Base-by-base conservation (phyloP, 768 basidiomycete genomes). In the Calocybe gangraenosa region DNA sequence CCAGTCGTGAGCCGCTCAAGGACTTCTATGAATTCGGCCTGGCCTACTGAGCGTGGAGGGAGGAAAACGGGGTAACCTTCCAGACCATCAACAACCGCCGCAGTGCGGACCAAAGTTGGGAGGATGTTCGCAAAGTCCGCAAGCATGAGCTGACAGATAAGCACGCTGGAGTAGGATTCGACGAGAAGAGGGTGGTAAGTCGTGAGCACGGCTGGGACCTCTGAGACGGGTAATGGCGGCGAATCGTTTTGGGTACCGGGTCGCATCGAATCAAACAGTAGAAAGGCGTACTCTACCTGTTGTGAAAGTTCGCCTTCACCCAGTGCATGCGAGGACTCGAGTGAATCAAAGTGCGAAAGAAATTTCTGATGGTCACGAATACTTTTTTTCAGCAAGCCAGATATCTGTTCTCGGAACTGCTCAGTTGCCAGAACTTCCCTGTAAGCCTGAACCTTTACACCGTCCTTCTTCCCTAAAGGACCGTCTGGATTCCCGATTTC, bases 111-210 rank as follows among this genome's bases (percentile, higher is more conserved):
- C 55, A 92, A 92, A 0, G 78, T 74, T 7, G 77, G 73, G 9
- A 90, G 65, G 22, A 90, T 65, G 9, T 66, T 63, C 2, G 70
- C 56, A 54, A 92, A 82, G 50, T 92, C 86, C 3, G 82, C 90
- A 14, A 92, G 76, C 73, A 94, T 78, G 46, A 93, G 69, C 33
- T 79, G 70, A 52, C 82, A 81, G 50, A 92, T 71, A 25, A 94
- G 72, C 42, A 91, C 71, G 52, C 80, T 85, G 67, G 85, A 94
- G 58, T 88, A 84, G 3, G 89, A 83, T 59, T 94, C 92, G 47
- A 92, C 84, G 40, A 93, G 78, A 42, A 94, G 75, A 11, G 92
- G 92, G 54, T 94, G 92, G 57, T 93, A 94, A 0, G 92, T 91
- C 40, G 92, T 89, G 67, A 88, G 87, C 57, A 78, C 73, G n/a